These are phyloP conservation scores for Zygnema cylindricum DNA, from an alignment of 139 green algal species.

Conservation along the genomic window DNA sequence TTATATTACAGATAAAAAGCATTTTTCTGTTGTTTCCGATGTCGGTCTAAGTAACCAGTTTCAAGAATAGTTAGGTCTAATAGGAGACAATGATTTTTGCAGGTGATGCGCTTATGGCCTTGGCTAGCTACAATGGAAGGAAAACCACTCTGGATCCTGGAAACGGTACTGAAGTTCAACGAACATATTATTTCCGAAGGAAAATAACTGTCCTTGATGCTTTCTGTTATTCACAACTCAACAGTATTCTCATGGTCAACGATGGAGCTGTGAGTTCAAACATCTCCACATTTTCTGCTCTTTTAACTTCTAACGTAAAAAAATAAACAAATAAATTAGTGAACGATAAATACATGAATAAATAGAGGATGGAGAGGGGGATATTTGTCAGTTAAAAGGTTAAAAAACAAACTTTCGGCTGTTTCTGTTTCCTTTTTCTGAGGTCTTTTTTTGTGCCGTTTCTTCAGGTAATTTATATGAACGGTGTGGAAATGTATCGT, in stretches of 20 bases:
- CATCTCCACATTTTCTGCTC: neutral
- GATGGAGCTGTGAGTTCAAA: slow-evolving; percentile 29
- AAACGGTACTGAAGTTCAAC: neutral
- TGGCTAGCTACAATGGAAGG: neutral
- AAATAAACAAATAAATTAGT: neutral
- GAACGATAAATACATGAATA: neutral
- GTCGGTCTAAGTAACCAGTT: neutral
- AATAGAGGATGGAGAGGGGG: neutral
- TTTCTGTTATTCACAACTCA: slow-evolving; percentile 40
- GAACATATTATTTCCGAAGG: slow-evolving; percentile 44
- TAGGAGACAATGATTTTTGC: neutral
- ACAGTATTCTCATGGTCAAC: slow-evolving; percentile 18
- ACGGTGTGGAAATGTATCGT: slow-evolving; percentile 18
- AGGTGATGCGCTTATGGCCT: too few relatives aligned
- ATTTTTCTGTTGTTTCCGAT: neutral
- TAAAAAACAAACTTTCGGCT: neutral
- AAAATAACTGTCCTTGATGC: slow-evolving; percentile 15
- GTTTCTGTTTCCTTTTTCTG: neutral
- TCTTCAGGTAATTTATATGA: slow-evolving; percentile 40
- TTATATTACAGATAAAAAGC: neutral
- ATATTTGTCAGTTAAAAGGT: neutral
- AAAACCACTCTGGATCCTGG: neutral
- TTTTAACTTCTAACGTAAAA: neutral
- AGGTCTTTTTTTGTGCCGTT: neutral
- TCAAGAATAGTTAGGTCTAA: neutral